phyloP scores from a whole-genome alignment of 2,329 filamentous ascomycete genomes.

The Talaromyces funiculosus region DNA sequence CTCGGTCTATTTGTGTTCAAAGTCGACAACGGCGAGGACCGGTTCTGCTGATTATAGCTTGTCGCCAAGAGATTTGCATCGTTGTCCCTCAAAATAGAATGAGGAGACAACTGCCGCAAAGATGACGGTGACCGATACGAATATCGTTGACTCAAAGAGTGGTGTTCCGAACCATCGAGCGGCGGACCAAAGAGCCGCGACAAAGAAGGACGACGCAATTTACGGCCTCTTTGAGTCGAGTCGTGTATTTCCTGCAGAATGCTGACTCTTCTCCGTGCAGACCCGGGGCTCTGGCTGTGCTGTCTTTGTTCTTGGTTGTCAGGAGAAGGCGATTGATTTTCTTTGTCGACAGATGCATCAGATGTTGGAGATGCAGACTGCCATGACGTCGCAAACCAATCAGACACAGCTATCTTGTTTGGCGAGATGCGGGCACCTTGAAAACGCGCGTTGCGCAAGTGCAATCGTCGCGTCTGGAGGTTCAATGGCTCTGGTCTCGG shows the following conservation, averaged over 20 bases:
- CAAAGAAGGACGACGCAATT: slow-evolving; percentile 16
- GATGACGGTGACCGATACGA: neutral
- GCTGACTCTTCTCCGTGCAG: slow-evolving; percentile 19
- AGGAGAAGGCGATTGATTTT: neutral
- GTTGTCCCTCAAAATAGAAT: slow-evolving; percentile 8
- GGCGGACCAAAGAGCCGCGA: slow-evolving; percentile 13
- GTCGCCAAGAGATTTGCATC: neutral
- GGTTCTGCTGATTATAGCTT: neutral
- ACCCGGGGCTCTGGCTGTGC: neutral
- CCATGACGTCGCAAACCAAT: slow-evolving; percentile 20
- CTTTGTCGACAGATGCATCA: slow-evolving; percentile 15
- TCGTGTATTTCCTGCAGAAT: slow-evolving; percentile 28
- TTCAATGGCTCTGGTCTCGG: slow-evolving; percentile 19
- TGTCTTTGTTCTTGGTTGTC: neutral
- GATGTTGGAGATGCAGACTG: slow-evolving; percentile 16
- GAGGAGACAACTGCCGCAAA: neutral
- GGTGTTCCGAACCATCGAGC: neutral
- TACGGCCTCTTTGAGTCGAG: slow-evolving; percentile 21
- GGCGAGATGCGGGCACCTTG: slow-evolving; percentile 21
- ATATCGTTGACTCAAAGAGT: neutral
- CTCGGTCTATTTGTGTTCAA: neutral
- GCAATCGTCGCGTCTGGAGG: slow-evolving; percentile 24
- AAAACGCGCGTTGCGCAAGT: slow-evolving; percentile 26
- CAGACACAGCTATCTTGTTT: slow-evolving; percentile 17
- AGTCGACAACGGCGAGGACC: slow-evolving; percentile 19